These are phyloP conservation scores for Mycotypha africana DNA, from an alignment of 371 early-diverging fungal species.

Conservation along the genomic window DNA sequence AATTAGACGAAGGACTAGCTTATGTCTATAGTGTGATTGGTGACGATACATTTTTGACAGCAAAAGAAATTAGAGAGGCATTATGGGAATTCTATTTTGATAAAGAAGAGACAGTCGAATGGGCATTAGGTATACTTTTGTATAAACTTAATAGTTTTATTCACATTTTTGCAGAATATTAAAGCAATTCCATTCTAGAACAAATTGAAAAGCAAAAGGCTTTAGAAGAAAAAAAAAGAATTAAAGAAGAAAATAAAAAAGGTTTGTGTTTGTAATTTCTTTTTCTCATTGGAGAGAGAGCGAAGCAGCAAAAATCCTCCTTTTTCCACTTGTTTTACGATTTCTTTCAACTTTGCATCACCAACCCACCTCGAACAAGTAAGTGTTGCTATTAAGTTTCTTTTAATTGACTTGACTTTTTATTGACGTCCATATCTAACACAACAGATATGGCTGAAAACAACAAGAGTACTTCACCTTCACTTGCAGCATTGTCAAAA, in stretches of 20 bases:
- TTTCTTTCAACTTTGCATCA: background rate
- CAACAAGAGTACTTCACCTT: constrained; percentile 6
- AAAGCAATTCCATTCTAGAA: too few species aligned
- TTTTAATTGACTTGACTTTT: too few species aligned
- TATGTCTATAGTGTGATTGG: constrained; percentile 52
- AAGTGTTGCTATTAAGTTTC: too few species aligned
- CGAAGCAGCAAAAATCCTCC: too few species aligned
- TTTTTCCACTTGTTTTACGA: background rate
- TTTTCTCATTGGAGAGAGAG: too few species aligned
- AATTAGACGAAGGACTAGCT: constrained; percentile 47
- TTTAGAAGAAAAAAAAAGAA: constrained; percentile 39
- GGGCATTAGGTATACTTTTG: constrained; percentile 50
- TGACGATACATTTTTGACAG: constrained; percentile 35
- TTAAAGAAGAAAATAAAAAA: constrained; percentile 10
- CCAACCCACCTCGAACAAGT: too few species aligned
- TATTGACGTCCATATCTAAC: too few species aligned
- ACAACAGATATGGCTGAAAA: background rate
- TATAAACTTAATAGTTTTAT: background rate
- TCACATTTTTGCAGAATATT: background rate
- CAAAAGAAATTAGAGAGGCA: constrained; percentile 58
- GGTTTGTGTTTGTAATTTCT: background rate
- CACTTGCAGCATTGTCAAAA: constrained; percentile 10
- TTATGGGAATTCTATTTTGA: constrained; percentile 66
- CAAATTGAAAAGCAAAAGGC: constrained; percentile 29
- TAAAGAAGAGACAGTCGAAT: constrained; percentile 47